phyloP scores from a whole-genome alignment of 1,284 basidiomycete species.

The Sanguinoderma infundibulare region DNA sequence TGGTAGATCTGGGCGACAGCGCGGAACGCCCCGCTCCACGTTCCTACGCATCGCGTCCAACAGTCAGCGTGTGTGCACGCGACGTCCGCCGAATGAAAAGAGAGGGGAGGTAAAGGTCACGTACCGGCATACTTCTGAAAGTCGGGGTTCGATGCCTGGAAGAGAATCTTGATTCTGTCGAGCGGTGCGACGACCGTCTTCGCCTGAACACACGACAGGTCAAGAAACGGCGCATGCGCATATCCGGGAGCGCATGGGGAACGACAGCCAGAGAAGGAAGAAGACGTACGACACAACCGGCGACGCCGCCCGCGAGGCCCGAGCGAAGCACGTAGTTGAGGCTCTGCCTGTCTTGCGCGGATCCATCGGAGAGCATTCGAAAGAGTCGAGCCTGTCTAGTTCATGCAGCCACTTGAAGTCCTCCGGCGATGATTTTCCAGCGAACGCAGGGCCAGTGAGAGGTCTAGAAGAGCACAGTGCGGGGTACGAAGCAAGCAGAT shows the following conservation, averaged over 20 bases:
- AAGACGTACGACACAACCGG: constrained; percentile 87
- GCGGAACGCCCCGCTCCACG: constrained; percentile 84
- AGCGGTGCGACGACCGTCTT: constrained; percentile 98
- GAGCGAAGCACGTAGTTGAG: constrained; percentile 81
- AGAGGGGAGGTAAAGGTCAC: constrained; percentile 19
- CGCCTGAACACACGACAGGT: constrained; percentile 56
- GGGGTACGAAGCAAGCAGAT: background rate
- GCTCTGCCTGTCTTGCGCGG: constrained; percentile 57
- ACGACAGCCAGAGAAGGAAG: background rate
- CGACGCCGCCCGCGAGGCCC: constrained; percentile 90
- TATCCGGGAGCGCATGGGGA: background rate
- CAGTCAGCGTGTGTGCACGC: background rate
- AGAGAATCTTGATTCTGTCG: constrained; percentile 98
- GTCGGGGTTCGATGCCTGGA: constrained; percentile 96
- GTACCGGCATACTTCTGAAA: constrained; percentile 92
- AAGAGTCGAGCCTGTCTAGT: constrained; percentile 9
- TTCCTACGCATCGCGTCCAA: constrained; percentile 49
- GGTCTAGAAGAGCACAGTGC: background rate
- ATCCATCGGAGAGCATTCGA: constrained; percentile 67
- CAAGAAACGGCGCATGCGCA: background rate
- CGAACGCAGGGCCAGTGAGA: background rate
- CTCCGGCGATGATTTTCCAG: background rate
- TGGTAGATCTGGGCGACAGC: constrained; percentile 85
- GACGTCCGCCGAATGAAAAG: background rate
- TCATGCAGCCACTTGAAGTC: background rate